A percentile compares a stretch with the other conserved stretches of the same genome.
These are phyloP conservation scores for Fragaria iinumae DNA, from an alignment of 306 rosid species.

Conservation along the genomic window DNA sequence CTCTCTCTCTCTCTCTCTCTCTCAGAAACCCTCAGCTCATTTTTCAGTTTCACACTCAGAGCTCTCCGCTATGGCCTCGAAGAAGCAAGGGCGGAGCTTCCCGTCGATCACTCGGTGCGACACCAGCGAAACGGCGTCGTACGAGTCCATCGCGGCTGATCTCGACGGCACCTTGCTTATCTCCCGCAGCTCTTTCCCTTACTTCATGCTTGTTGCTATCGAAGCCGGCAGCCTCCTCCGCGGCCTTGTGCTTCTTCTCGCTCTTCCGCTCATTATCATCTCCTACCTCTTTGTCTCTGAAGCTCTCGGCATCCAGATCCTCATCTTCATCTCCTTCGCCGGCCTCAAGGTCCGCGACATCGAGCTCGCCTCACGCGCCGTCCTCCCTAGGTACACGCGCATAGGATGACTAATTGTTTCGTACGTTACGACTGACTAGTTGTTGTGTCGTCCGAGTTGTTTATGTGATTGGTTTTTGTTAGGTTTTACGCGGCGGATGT, in stretches of 20 bases:
- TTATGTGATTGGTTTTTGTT: background rate
- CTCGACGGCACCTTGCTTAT: slow-evolving; percentile 88
- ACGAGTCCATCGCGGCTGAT: slow-evolving; percentile 78
- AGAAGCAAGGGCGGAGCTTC: slow-evolving; percentile 36
- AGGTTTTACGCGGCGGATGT: slow-evolving; percentile 93
- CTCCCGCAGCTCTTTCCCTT: slow-evolving; percentile 78
- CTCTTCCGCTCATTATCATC: slow-evolving; percentile 67
- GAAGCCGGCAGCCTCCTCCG: slow-evolving; percentile 97
- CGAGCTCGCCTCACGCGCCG: slow-evolving; percentile 91
- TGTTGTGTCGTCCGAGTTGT: background rate
- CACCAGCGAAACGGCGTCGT: slow-evolving; percentile 21
- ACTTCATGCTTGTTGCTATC: slow-evolving; percentile 92
- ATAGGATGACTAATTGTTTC: background rate
- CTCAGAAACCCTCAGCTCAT: background rate
- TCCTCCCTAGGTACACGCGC: slow-evolving; percentile 64
- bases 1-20: background rate
- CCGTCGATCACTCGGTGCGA: slow-evolving; percentile 52
- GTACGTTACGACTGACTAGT: background rate
- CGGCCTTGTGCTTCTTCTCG: slow-evolving; percentile 81
- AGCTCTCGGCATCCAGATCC: slow-evolving; percentile 88
- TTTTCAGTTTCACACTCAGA: background rate
- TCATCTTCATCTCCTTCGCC: slow-evolving; percentile 84
- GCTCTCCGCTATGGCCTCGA: background rate
- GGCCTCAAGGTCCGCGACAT: slow-evolving; percentile 90
- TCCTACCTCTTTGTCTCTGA: slow-evolving; percentile 86